Conservation (phyloP, 2,329 filamentous ascomycete species). For the Chrysoporthe austroafricana region DNA sequence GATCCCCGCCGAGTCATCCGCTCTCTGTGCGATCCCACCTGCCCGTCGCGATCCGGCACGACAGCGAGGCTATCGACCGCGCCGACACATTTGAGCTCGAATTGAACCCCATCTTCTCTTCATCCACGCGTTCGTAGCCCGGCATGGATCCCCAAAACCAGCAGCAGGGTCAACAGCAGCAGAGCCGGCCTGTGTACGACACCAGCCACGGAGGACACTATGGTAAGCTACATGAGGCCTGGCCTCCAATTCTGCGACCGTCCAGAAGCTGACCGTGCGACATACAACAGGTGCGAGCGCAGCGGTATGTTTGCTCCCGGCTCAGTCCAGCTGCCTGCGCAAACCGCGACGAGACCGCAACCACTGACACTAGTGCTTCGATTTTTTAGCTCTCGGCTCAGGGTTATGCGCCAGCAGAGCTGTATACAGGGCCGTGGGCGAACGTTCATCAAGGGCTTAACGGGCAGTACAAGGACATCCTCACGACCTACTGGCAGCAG, state of each 20-base stretch:
- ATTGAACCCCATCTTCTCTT: not conserved
- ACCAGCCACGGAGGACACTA: slow-evolving; percentile 76
- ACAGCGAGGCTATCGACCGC: slow-evolving; percentile 11
- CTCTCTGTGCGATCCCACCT: slow-evolving; percentile 20
- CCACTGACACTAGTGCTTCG: slow-evolving; percentile 31
- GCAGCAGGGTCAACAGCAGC: slow-evolving; percentile 60
- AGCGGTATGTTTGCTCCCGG: slow-evolving; percentile 55
- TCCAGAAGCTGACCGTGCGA: slow-evolving; percentile 30
- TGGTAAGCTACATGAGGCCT: slow-evolving; percentile 54
- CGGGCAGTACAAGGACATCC: slow-evolving; percentile 91
- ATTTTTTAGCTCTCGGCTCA: slow-evolving; percentile 73
- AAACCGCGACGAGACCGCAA: not conserved
- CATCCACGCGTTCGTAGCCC: slow-evolving; percentile 18
- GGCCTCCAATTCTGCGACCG: slow-evolving; percentile 28
- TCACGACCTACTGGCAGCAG: slow-evolving; percentile 99
- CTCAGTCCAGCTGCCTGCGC: not conserved
- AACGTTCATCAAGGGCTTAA: slow-evolving; percentile 97
- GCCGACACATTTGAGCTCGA: slow-evolving; percentile 14
- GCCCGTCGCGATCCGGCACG: slow-evolving; percentile 19
- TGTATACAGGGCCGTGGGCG: slow-evolving; percentile 93
- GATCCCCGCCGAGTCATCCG: slow-evolving; percentile 27
- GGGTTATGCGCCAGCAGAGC: slow-evolving; percentile 88
- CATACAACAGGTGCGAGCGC: slow-evolving; percentile 64
- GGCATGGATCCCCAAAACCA: slow-evolving; percentile 61
- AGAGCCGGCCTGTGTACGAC: slow-evolving; percentile 71